Evolutionary conservation across 768 basidiomycete genomes (phyloP), one percentile per base, ranked within the genome.

Genomic region (Podaxis mareebaensis): DNA sequence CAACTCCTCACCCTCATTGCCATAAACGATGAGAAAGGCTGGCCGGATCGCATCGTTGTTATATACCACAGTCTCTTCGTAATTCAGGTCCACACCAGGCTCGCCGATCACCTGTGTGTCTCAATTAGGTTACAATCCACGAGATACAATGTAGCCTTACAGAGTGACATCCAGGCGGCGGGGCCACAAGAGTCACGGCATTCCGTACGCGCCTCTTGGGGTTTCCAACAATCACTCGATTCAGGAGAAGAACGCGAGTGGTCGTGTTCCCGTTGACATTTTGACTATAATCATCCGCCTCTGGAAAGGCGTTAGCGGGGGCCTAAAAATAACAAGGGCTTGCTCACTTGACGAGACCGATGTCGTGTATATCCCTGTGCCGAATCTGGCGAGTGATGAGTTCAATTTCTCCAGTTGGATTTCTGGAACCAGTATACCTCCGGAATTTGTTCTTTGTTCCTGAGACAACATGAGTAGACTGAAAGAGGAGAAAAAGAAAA

Each of bases 61-160:
- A 67, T 89, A 89, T 13, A 87, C 86, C 7, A 89, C 86, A 3
- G 85, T 88, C 71, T 89, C 88, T 71, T 85, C 86, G 63, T 88
- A 89, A 69, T 89, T 89, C 54, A 89, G 73, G 69, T 87, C 85
- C 42, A 73, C 74, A 1, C 88, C 88, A n/a, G 87, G 88, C 64
- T 83, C 78, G 3, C 88, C 88, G 7, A 84, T 73, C 22, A 89
- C 77, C 87, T 89, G 61, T 7, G 44, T 40, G 33, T 33, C 28
- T 39, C 51, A 22, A 20, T 49, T 8, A 38, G 60, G 57, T 44
- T 60, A 15, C 26, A 65, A 7, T 65, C 3, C 36, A 26, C 53
- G n/a, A 64, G 24, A 58, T 17, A 30, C 57, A 17, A 20, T 36
- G 10, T 28, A 60, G 15, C 12, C 76, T 53, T 70, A 82, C 87